phyloP scores from a whole-genome alignment of 345 rosid species.

The Moricandia arvensis region DNA sequence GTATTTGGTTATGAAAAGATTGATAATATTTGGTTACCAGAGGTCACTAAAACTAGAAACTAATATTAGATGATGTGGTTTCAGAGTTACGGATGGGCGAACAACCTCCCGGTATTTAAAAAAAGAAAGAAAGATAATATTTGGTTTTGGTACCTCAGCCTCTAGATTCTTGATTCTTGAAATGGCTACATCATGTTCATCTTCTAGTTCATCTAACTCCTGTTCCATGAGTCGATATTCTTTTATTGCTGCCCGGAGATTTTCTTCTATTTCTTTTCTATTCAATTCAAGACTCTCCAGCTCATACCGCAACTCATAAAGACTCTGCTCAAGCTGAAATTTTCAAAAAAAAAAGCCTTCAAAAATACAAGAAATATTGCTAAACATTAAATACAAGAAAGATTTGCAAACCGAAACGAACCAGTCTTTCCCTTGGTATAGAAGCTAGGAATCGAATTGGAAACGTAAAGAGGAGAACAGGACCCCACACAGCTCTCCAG shows the following conservation, averaged over 20 bases:
- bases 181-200: slow-evolving; percentile 54
- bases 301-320: slow-evolving; percentile 50
- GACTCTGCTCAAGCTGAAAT: slow-evolving; percentile 68
- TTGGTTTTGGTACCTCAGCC: slow-evolving; percentile 56
- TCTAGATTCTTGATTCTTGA: slow-evolving; percentile 56
- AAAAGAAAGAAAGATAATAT: no score
- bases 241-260: slow-evolving; percentile 47
- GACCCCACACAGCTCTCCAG: slow-evolving; percentile 49
- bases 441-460: slow-evolving; percentile 59
- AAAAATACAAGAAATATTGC: no score
- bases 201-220: slow-evolving; percentile 63
- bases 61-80: no score
- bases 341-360: not conserved
- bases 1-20: not conserved
- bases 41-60: no score
- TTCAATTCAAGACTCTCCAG: slow-evolving; percentile 56
- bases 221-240: slow-evolving; percentile 56
- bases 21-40: not conserved
- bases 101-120: no score
- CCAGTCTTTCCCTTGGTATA: slow-evolving; percentile 65
- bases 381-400: not conserved
- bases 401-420: slow-evolving; percentile 31
- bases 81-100: no score
- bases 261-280: slow-evolving; percentile 55
- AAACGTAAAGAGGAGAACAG: slow-evolving; percentile 43